Percentiles rank a stretch among this genome's conserved stretches.
Conservation (phyloP, 805 yeast genomes). For the Zygotorulaspora florentina region DNA sequence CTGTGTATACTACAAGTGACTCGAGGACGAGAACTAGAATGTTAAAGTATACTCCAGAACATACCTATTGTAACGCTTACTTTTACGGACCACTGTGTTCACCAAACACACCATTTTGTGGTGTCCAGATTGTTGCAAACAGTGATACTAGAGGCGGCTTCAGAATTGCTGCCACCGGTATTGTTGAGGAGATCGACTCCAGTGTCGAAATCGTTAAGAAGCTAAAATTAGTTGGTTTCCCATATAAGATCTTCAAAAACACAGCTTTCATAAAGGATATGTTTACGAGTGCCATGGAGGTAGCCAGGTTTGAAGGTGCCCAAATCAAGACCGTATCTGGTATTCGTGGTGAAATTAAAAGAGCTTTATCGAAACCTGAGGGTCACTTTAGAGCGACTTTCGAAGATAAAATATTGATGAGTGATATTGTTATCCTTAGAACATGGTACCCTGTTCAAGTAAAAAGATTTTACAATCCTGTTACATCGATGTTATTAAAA, state of each 20-base stretch:
- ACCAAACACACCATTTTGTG: constrained; percentile 96
- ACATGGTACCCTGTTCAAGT: constrained; percentile 97
- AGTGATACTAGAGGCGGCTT: constrained; percentile 83
- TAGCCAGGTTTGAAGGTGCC: constrained; percentile 97
- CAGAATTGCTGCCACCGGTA: constrained; percentile 95
- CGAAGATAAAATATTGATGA: constrained; percentile 89
- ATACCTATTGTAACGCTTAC: constrained; percentile 91
- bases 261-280: constrained; percentile 97
- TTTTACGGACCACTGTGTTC: constrained; percentile 97
- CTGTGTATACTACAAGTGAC: constrained; percentile 93
- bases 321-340: constrained; percentile 95
- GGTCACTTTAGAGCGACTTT: constrained; percentile 95
- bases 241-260: constrained; percentile 87
- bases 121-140: constrained; percentile 82
- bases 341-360: constrained; percentile 92
- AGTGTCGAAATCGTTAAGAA: constrained; percentile 90
- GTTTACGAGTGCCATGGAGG: constrained; percentile 90
- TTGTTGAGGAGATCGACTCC: constrained; percentile 88
- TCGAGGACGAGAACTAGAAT: constrained; percentile 96
- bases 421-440: constrained; percentile 83
- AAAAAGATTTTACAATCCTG: constrained; percentile 91
- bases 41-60: constrained; percentile 98
- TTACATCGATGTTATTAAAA: constrained; percentile 74
- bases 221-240: constrained; percentile 90
- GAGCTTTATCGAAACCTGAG: constrained; percentile 90